Base-by-base conservation (phyloP, 805 yeast genomes). In the Sugiyamaella americana region DNA sequence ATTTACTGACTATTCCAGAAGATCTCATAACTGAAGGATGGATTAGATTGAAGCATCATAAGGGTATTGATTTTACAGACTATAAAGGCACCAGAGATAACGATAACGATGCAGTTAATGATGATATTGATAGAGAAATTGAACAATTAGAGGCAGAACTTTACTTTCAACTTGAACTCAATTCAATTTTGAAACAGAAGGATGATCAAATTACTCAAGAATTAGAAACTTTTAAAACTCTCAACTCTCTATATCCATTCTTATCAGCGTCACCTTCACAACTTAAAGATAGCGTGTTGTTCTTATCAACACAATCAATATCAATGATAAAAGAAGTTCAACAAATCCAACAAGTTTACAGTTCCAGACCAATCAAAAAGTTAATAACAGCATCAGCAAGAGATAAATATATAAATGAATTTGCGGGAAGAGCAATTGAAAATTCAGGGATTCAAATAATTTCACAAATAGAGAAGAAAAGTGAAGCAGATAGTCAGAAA, bases 1-100 rank as follows among this genome's bases (percentile, higher is more conserved):
- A 89, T 60, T 77, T 89, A 10, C 70, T 89, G 46, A 75, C 74
- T 10, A 68, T 89, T 16, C 95, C 96, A 0, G 65, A 64, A 3
- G 84, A 80, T 11, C 67, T 86, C 29, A 71, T 83, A 0, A 73
- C 73, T 2, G 75, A 68, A 10, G 94, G 95, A 4, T 79, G 78
- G 70, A 66, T 89, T 46, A 64, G 82, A 41, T 66, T 88, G 41
- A 73, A 72, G 42, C 93, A 87, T 58, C 93, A 89, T 48, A 72
- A 75, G 43, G 78, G 72, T 1, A 40, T 58, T 13, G 57, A 52
- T 37, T 54, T 46, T 30, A 37, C 43, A 6, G 29, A 39, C 11
- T 17, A 32, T 5, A 38, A 26, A 3, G 17, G 21, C 5, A 22
- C 40, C 13, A 43, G 19, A 3, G 48, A 46, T 3, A 38, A 43